These are phyloP conservation scores for Nitzschia sp. DNA, from an alignment of 108 stramenopile genomes.

Conservation along the genomic window DNA sequence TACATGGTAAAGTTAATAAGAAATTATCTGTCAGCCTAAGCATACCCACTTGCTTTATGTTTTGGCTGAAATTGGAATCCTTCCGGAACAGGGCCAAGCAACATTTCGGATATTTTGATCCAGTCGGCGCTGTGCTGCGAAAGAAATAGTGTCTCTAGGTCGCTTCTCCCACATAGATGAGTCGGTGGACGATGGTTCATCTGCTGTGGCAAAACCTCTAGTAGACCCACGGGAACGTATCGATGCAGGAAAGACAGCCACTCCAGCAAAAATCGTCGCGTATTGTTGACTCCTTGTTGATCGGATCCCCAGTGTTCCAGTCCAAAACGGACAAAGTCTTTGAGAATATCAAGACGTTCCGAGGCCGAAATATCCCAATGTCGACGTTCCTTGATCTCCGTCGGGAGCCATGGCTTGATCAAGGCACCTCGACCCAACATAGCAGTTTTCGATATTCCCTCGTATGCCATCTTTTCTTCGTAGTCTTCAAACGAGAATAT, in stretches of 20 bases:
- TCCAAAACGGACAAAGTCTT: constrained; percentile 91
- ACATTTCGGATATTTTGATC: constrained; percentile 95
- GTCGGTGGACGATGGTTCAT: constrained; percentile 94
- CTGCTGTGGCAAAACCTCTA: constrained; percentile 86
- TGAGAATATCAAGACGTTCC: constrained; percentile 93
- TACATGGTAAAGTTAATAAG: not conserved
- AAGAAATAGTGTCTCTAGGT: constrained; percentile 60
- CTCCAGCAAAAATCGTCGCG: constrained; percentile 95
- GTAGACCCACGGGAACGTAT: constrained; percentile 94
- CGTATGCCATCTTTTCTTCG: constrained; percentile 67
- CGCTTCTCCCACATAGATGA: constrained; percentile 58
- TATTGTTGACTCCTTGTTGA: constrained; percentile 92
- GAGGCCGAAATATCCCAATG: constrained; percentile 94
- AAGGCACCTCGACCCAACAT: constrained; percentile 98
- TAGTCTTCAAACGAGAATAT: constrained; percentile 90
- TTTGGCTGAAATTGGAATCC: constrained; percentile 93
- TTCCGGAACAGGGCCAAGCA: constrained; percentile 93
- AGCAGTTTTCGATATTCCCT: constrained; percentile 74
- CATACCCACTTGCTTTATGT: constrained; percentile 86
- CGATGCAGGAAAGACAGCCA: constrained; percentile 95
- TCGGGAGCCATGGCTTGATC: constrained; percentile 99
- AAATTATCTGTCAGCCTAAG: not conserved
- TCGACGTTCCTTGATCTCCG: constrained; percentile 93
- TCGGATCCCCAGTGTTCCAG: constrained; percentile 98
- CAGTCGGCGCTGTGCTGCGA: constrained; percentile 80